Conservation (phyloP, 2,329 filamentous ascomycete genomes). For the Fusarium torreyae region DNA sequence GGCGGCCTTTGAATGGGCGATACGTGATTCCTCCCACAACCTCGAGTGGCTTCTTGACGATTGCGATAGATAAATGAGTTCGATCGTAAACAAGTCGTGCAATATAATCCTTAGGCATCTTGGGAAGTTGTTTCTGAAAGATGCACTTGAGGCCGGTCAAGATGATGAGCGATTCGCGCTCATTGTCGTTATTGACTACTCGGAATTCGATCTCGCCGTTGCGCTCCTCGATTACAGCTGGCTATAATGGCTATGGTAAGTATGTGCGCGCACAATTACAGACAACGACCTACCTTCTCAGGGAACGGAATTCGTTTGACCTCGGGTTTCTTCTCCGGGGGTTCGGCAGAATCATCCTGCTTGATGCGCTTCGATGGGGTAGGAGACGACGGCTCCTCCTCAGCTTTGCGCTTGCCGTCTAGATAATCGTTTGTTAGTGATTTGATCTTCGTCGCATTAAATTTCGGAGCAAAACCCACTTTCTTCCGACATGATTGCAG, state of each 20-base stretch:
- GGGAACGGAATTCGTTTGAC: conserved; percentile 85
- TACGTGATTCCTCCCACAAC: conserved; percentile 98
- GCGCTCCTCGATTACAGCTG: conserved; percentile 93
- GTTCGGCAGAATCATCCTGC: conserved; percentile 56
- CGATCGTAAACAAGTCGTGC: conserved; percentile 97
- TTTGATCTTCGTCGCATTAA: neutral
- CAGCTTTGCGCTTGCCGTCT: conserved; percentile 81
- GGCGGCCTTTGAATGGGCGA: conserved; percentile 89
- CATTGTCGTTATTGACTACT: conserved; percentile 96
- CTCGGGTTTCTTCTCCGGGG: conserved; percentile 62
- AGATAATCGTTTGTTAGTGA: conserved; percentile 18
- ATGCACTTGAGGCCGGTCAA: conserved; percentile 97
- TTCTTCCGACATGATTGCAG: conserved; percentile 47
- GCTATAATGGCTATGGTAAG: conserved; percentile 61
- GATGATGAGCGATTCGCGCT: conserved; percentile 90
- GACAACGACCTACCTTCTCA: conserved; percentile 76
- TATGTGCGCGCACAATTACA: neutral
- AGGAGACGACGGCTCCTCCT: conserved; percentile 74
- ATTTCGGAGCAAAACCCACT: conserved; percentile 22
- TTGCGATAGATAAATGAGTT: conserved; percentile 95
- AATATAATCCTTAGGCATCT: conserved; percentile 99
- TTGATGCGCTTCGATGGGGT: conserved; percentile 77
- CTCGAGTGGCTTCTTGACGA: conserved; percentile 95
- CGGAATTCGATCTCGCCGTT: conserved; percentile 96
- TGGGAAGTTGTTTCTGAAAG: conserved; percentile 97